Evolutionary conservation across 345 rosid genomes (phyloP).

Genomic region (thale cress (Arabidopsis thaliana)): DNA sequence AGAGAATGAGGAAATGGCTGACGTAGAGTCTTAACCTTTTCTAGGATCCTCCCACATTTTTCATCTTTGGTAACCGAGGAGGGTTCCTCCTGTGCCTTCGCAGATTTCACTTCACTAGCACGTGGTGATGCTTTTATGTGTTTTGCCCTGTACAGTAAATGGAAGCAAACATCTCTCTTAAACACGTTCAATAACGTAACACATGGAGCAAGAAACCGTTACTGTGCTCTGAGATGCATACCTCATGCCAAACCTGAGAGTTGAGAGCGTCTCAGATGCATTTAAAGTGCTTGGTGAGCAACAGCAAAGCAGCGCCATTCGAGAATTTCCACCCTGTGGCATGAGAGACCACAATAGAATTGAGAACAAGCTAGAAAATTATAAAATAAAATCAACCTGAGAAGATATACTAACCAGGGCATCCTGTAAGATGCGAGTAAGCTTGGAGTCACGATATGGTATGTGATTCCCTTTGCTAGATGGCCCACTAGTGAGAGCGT

Average conservation of each 20-base stretch:
- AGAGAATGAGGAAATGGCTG: conserved; percentile 23
- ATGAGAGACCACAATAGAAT: conserved; percentile 24
- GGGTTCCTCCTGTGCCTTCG: conserved; percentile 45
- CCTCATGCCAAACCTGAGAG: conserved; percentile 94
- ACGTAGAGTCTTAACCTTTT: conserved; percentile 53
- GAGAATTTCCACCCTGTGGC: conserved; percentile 81
- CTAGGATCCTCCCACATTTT: conserved; percentile 53
- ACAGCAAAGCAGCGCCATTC: conserved; percentile 82
- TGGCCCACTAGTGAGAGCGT: conserved; percentile 79
- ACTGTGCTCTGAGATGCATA: conserved; percentile 33
- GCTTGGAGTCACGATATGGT: conserved; percentile 94
- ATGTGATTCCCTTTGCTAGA: conserved; percentile 67
- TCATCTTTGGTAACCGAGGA: conserved; percentile 52
- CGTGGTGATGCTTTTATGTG: conserved; percentile 74
- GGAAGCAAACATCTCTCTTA: conserved; percentile 15
- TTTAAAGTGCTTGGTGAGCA: conserved; percentile 89
- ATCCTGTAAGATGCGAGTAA: conserved; percentile 87
- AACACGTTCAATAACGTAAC: background rate
- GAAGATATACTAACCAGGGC: conserved; percentile 63
- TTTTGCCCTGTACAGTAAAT: conserved; percentile 66
- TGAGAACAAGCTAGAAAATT: conserved; percentile 18
- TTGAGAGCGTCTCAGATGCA: conserved; percentile 82
- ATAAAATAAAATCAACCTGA: conserved; percentile 12
- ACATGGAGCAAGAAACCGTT: conserved; percentile 5
- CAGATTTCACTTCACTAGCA: conserved; percentile 52